Base-by-base conservation (phyloP, 2,329 filamentous ascomycete genomes). In the Lasiodiplodia gonubiensis region DNA sequence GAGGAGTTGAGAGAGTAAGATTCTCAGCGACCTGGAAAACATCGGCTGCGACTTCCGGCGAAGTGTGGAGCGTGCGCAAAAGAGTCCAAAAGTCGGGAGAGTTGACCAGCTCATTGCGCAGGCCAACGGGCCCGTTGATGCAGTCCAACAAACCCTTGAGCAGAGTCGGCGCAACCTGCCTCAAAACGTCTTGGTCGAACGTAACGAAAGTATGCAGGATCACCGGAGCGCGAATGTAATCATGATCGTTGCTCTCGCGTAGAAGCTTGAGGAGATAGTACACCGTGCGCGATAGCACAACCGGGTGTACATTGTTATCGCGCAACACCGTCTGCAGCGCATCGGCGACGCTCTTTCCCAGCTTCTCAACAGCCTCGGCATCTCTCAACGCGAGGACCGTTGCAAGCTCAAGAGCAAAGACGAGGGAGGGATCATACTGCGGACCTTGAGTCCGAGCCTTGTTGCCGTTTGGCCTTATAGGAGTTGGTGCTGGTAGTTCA, bases 1-100 rank as follows among this genome's bases (percentile, higher is more conserved):
- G 89, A 21, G 90, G 90, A n/a, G 88, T 85, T 3, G 85, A 85
- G 16, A 90, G 90, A 14, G 86, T 86, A 2, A 93, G 88, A 30
- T 87, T 89, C 74, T 95, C 91, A 0, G 97, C 84, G n/a, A 98
- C 91, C 66, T 91, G 88, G 77, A 98, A 98, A 0, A 97, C 93
- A 18, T 90, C 85, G 0, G 89, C 85, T 2, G 93, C 91, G 30
- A 91, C 90, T 64, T 92, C 89, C 3, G 88, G 81, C 69, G 90
- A 86, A 27, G 85, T 83, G 55, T 92, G 89, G 21, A 99, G 82
- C 37, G 89, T 87, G 69, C 93, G 90, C 64, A 99, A 83, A 16
- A 97, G 92, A 5, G 91, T 90, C 95, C 95, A 99, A 78, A 99
- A 98, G 75, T 99, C 95, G 0, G 95, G 95, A 21, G 94, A 98